Percentiles rank a stretch among this genome's conserved stretches.
These are phyloP conservation scores for Yamadazyma taylorii DNA, from an alignment of 1,139 yeast species.

Conservation along the genomic window DNA sequence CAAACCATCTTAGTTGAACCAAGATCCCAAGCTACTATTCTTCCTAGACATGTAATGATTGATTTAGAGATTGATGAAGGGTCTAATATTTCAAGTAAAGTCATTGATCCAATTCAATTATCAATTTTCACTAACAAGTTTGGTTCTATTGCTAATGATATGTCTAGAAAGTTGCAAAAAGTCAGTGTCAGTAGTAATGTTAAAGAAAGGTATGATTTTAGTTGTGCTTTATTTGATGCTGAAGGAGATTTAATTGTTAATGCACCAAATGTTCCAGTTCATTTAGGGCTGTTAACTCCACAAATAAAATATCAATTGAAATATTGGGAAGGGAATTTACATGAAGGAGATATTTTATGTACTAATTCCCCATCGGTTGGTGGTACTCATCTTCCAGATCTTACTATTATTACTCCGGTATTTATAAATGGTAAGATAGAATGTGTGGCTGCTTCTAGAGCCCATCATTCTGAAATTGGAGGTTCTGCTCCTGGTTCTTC, in stretches of 20 bases:
- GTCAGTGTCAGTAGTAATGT: conserved; percentile 23
- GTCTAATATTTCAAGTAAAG: conserved; percentile 11
- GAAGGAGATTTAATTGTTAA: conserved; percentile 22
- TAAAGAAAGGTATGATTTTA: conserved; percentile 26
- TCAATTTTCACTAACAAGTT: conserved; percentile 23
- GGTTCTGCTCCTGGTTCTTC: conserved; percentile 67
- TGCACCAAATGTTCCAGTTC: conserved; percentile 24
- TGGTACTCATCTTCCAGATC: conserved; percentile 23
- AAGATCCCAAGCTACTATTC: conserved; percentile 58
- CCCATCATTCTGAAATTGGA: conserved; percentile 71
- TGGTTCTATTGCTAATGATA: conserved; percentile 25
- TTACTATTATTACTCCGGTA: conserved; percentile 21
- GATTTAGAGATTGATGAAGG: conserved; percentile 20
- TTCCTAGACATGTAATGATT: conserved; percentile 41
- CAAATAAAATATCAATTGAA: conserved; percentile 20
- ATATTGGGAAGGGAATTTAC: conserved; percentile 17
- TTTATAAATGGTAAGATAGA: conserved; percentile 38
- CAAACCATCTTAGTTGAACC: conserved; percentile 87
- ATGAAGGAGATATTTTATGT: conserved; percentile 22
- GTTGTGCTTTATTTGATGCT: conserved; percentile 27
- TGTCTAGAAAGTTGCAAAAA: conserved; percentile 25
- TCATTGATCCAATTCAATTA: conserved; percentile 22
- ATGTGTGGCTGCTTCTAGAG: conserved; percentile 65
- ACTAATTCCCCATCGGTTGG: conserved; percentile 23
- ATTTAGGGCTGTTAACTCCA: conserved; percentile 24